phyloP scores from a whole-genome alignment of 129 eudicot species.

The Heracleum sosnowskyi region DNA sequence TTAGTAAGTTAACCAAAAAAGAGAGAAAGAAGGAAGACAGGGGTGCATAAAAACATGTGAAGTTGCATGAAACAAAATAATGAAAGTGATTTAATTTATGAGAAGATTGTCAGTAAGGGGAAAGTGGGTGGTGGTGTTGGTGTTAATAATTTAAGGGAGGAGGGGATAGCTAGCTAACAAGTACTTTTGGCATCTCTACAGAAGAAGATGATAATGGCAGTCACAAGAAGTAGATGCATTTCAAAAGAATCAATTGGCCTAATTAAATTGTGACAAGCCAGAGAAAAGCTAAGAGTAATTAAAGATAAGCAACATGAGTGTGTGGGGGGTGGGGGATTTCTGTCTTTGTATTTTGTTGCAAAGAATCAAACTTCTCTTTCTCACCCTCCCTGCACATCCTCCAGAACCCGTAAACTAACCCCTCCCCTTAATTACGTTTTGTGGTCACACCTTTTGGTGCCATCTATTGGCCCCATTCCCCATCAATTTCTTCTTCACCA shows the following conservation, averaged over 20 bases:
- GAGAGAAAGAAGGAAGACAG: too few species aligned
- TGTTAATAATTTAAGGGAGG: constrained; percentile 4
- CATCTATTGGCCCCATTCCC: constrained; percentile 12
- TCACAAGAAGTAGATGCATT: constrained; percentile 29
- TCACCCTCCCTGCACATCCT: constrained; percentile 2
- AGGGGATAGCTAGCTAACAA: neutral
- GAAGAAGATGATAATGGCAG: constrained; percentile 22
- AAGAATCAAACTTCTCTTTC: constrained; percentile 17
- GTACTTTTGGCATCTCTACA: constrained; percentile 16
- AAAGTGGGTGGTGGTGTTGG: constrained; percentile 16
- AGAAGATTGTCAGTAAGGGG: constrained; percentile 16
- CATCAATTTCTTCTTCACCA: neutral
- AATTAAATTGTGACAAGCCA: neutral
- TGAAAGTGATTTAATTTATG: constrained; percentile 20
- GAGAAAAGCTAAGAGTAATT: neutral
- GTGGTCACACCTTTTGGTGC: constrained; percentile 29
- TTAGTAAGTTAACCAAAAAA: neutral
- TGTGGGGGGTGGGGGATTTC: constrained; percentile 18
- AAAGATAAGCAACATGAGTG: constrained; percentile 19
- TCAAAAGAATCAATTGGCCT: neutral
- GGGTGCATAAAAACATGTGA: neutral
- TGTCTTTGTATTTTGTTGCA: constrained; percentile 24
- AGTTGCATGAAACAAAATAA: constrained; percentile 6
- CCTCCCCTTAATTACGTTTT: constrained; percentile 10
- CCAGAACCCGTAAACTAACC: neutral